Percentiles rank a stretch among this genome's conserved stretches.
phyloP scores from a whole-genome alignment of 2,329 filamentous ascomycete genomes.

The Cercospora zeina region DNA sequence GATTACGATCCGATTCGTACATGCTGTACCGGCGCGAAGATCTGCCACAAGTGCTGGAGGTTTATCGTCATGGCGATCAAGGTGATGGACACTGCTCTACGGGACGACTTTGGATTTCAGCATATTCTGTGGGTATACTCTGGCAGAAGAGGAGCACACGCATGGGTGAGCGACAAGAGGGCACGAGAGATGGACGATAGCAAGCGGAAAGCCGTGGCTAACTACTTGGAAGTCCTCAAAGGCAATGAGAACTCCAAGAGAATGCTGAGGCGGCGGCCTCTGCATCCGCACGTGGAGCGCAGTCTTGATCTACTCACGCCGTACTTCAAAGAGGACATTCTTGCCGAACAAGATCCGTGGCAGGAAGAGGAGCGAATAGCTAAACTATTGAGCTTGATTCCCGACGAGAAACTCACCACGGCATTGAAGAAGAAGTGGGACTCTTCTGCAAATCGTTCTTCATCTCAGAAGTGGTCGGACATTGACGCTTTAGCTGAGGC shows the following conservation, averaged over 20 bases:
- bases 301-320: slow-evolving; percentile 81
- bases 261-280: slow-evolving; percentile 78
- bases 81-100: slow-evolving; percentile 79
- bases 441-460: slow-evolving; percentile 73
- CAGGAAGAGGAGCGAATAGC: slow-evolving; percentile 67
- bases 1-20: slow-evolving; percentile 97
- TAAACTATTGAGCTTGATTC: slow-evolving; percentile 79
- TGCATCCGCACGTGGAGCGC: slow-evolving; percentile 86
- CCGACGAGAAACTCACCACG: slow-evolving; percentile 74
- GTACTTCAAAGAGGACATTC: slow-evolving; percentile 80
- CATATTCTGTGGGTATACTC: slow-evolving; percentile 99
- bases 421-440: slow-evolving; percentile 89
- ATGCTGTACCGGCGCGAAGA: slow-evolving; percentile 90
- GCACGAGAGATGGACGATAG: slow-evolving; percentile 83
- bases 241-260: slow-evolving; percentile 80
- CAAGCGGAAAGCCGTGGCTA: slow-evolving; percentile 78
- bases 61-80: slow-evolving; percentile 99
- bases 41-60: slow-evolving; percentile 91
- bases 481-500: slow-evolving; percentile 83
- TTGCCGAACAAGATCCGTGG: slow-evolving; percentile 86
- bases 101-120: slow-evolving; percentile 94
- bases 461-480: slow-evolving; percentile 85
- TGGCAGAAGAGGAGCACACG: slow-evolving; percentile 91
- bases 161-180: slow-evolving; percentile 93
- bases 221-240: slow-evolving; percentile 86